These are phyloP conservation scores for Biancaea sappan DNA, from an alignment of 306 rosid genomes.

Conservation along the genomic window DNA sequence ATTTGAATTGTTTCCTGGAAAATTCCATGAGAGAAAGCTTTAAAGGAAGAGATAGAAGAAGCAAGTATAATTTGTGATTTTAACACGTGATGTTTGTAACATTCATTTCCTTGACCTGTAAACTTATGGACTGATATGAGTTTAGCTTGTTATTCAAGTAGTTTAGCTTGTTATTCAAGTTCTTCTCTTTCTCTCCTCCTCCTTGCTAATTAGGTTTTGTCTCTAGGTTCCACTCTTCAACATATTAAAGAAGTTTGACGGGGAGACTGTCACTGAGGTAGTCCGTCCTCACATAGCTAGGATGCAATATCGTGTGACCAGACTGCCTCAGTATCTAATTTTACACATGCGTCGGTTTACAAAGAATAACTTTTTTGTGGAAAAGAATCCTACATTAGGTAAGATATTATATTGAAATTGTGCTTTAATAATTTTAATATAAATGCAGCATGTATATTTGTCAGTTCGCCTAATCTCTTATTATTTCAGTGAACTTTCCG, in stretches of 20 bases:
- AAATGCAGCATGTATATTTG: constrained; percentile 18
- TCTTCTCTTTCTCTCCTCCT: not conserved
- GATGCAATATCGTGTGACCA: constrained; percentile 86
- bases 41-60: not conserved
- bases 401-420: constrained; percentile 23
- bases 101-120: constrained; percentile 5
- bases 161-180: not conserved
- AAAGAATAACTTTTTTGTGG: constrained; percentile 95
- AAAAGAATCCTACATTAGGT: constrained; percentile 97
- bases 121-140: constrained; percentile 10
- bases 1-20: not conserved
- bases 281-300: constrained; percentile 93
- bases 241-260: constrained; percentile 94
- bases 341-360: constrained; percentile 95
- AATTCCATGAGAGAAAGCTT: not conserved
- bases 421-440: constrained; percentile 11
- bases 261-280: constrained; percentile 89
- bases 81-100: not conserved
- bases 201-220: constrained; percentile 34
- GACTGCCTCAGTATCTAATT: constrained; percentile 80
- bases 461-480: constrained; percentile 26
- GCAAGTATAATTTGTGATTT: not conserved
- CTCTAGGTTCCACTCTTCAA: constrained; percentile 91
- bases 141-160: constrained; percentile 18
- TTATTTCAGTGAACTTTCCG: constrained; percentile 81